These are phyloP conservation scores for Elongisporangium undulatum DNA, from an alignment of 352 stramenopile genomes.

Conservation along the genomic window DNA sequence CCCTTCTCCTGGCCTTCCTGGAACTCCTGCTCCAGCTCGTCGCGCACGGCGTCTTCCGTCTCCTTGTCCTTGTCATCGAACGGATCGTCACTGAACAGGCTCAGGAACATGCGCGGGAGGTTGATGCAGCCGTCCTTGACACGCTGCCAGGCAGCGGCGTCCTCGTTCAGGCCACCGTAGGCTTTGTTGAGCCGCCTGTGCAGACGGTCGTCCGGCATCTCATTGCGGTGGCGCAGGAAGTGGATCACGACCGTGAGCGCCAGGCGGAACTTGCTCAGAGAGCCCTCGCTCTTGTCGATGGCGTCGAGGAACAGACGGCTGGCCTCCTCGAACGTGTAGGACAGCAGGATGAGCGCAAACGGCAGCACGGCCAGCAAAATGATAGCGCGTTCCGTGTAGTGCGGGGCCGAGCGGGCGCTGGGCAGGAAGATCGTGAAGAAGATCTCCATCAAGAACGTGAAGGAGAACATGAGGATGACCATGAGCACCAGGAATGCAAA, in stretches of 20 bases:
- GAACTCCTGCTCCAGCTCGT: conserved; percentile 58
- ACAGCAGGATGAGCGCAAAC: conserved; percentile 79
- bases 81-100: conserved; percentile 59
- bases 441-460: conserved; percentile 88
- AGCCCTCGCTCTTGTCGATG: conserved; percentile 82
- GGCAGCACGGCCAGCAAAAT: conserved; percentile 64
- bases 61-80: conserved; percentile 79
- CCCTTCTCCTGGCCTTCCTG: conserved; percentile 41
- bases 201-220: conserved; percentile 79
- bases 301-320: conserved; percentile 77
- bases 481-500: conserved; percentile 87
- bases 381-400: conserved; percentile 71
- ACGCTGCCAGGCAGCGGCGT: conserved; percentile 57
- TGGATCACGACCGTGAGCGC: conserved; percentile 82
- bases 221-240: conserved; percentile 69
- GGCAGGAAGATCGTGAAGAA: conserved; percentile 90
- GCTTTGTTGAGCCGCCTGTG: conserved; percentile 38
- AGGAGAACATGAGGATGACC: conserved; percentile 89
- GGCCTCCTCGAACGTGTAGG: conserved; percentile 85
- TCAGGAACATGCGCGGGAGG: conserved; percentile 30
- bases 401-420: conserved; percentile 58
- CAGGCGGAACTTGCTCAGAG: conserved; percentile 79
- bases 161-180: conserved; percentile 50
- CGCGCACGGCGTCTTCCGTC: conserved; percentile 58
- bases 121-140: conserved; percentile 35